phyloP scores from a whole-genome alignment of 345 rosid genomes.

The Salix caprea region DNA sequence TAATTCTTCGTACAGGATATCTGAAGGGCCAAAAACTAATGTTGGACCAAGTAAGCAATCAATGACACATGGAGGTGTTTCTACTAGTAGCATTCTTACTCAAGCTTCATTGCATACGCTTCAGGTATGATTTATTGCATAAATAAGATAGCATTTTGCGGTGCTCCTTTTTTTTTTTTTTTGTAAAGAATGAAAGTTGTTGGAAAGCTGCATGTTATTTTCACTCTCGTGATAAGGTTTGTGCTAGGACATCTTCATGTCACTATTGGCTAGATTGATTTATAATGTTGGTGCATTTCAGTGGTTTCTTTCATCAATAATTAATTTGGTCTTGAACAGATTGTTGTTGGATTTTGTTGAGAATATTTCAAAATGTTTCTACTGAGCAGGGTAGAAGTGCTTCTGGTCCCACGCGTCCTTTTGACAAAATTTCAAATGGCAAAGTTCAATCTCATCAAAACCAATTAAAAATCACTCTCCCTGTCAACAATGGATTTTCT shows the following conservation, averaged over 20 bases:
- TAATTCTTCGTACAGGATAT: slow-evolving; percentile 37
- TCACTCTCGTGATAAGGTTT: not conserved
- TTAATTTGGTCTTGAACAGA: not conserved
- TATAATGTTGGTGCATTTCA: not conserved
- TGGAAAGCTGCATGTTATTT: not conserved
- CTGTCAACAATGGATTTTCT: slow-evolving; percentile 38
- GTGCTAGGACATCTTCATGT: not conserved
- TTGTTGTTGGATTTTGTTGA: slow-evolving; percentile 12
- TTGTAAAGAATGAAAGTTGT: not conserved
- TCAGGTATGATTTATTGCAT: slow-evolving; percentile 43
- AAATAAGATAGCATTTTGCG: not conserved
- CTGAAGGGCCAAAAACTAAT: slow-evolving; percentile 40
- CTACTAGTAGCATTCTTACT: slow-evolving; percentile 32
- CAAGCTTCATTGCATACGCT: slow-evolving; percentile 32
- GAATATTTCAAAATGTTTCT: not conserved
- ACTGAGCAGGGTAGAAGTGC: slow-evolving; percentile 53
- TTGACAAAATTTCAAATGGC: slow-evolving; percentile 40
- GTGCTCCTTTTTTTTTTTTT: too few species aligned
- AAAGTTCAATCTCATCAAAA: slow-evolving; percentile 41
- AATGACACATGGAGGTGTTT: slow-evolving; percentile 33
- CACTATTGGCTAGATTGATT: not conserved
- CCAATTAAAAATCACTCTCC: slow-evolving; percentile 40
- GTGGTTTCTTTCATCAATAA: not conserved
- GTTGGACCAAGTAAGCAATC: slow-evolving; percentile 45
- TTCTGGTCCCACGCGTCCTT: slow-evolving; percentile 39